A percentile compares a stretch with the other conserved stretches of the same genome.
Evolutionary conservation across 2,329 filamentous ascomycete species (phyloP).

Genomic region (Cladosporium halotolerans): DNA sequence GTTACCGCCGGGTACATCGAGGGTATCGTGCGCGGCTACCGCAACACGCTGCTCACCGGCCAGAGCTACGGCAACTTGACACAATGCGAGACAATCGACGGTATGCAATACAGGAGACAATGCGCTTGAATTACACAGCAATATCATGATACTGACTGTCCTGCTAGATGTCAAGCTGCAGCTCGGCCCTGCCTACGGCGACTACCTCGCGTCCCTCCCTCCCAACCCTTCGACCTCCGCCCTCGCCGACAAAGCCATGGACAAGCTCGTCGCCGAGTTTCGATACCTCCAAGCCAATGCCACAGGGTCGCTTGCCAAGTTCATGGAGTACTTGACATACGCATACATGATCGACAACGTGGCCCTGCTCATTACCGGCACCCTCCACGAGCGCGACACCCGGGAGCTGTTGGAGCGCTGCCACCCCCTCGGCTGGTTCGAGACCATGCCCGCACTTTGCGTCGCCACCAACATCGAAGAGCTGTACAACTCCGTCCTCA

Average conservation of each 20-base stretch:
- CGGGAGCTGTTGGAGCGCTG: slow-evolving; percentile 91
- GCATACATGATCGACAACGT: slow-evolving; percentile 99
- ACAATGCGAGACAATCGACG: slow-evolving; percentile 96
- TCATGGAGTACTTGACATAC: slow-evolving; percentile 97
- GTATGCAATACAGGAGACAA: slow-evolving; percentile 44
- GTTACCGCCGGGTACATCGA: slow-evolving; percentile 74
- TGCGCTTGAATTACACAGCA: background rate
- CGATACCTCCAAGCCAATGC: slow-evolving; percentile 93
- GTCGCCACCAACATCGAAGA: slow-evolving; percentile 98
- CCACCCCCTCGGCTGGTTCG: slow-evolving; percentile 96
- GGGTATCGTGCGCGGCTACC: slow-evolving; percentile 93
- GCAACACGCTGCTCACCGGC: slow-evolving; percentile 83
- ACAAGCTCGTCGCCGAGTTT: slow-evolving; percentile 97
- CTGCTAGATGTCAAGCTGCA: slow-evolving; percentile 87
- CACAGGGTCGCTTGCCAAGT: slow-evolving; percentile 82
- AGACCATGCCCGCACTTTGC: slow-evolving; percentile 96
- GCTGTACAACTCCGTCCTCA: slow-evolving; percentile 93
- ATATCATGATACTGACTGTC: slow-evolving; percentile 2
- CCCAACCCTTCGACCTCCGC: slow-evolving; percentile 95
- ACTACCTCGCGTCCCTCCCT: slow-evolving; percentile 87
- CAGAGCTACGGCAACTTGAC: slow-evolving; percentile 92
- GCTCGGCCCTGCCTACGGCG: slow-evolving; percentile 91
- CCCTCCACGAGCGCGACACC: slow-evolving; percentile 93
- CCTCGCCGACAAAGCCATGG: slow-evolving; percentile 89
- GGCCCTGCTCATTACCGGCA: slow-evolving; percentile 93